Conservation (phyloP, 192 early-diverging fungal species). For the Coemansia erecta region DNA sequence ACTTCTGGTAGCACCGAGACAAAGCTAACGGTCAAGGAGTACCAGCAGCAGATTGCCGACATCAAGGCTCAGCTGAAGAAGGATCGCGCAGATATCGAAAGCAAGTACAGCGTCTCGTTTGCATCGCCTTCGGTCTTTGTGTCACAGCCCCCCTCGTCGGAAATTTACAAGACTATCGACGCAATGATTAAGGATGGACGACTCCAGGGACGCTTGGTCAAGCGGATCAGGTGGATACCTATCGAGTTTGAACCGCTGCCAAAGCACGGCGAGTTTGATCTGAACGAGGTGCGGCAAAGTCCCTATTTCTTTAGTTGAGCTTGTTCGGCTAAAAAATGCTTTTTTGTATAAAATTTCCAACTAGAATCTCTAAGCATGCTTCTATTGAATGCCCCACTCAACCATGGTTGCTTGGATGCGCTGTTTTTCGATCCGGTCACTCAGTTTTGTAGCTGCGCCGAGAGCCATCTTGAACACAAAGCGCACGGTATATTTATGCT, state of each 20-base stretch:
- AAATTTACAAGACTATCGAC: neutral
- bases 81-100: slow-evolving; percentile 29
- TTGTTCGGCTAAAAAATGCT: slow-evolving; percentile 4
- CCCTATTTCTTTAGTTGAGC: slow-evolving; percentile 89
- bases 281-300: slow-evolving; percentile 73
- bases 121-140: slow-evolving; percentile 11
- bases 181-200: slow-evolving; percentile 16
- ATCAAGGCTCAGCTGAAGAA: slow-evolving; percentile 3
- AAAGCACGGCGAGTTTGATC: slow-evolving; percentile 78
- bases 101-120: slow-evolving; percentile 16
- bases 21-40: neutral
- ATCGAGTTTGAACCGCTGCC: slow-evolving; percentile 79
- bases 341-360: neutral
- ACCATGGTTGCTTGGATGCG: slow-evolving; percentile 28
- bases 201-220: slow-evolving; percentile 18
- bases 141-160: neutral
- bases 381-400: slow-evolving; percentile 17
- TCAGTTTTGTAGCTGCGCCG: slow-evolving; percentile 11
- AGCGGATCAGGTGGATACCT: slow-evolving; percentile 50
- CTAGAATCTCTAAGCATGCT: neutral
- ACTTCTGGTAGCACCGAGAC: neutral
- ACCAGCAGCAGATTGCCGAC: neutral
- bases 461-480: slow-evolving; percentile 41
- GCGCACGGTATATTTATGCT: slow-evolving; percentile 8
- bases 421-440: slow-evolving; percentile 4